A percentile compares a stretch with the other conserved stretches of the same genome.
Conservation (phyloP, 306 rosid species). For the Castanea sativa region DNA sequence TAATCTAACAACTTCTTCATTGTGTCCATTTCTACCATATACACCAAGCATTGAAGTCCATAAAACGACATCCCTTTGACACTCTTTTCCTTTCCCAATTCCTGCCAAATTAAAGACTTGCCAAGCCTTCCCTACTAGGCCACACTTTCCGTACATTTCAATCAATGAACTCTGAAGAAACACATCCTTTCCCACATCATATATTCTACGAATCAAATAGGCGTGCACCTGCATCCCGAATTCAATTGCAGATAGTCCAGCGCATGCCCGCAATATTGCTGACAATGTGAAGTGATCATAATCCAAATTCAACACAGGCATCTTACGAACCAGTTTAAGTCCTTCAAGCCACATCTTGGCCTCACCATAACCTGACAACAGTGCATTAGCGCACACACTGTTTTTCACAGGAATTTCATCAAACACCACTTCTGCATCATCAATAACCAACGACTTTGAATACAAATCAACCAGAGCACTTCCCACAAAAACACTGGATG, state of each 20-base stretch:
- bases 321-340: constrained; percentile 51
- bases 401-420: constrained; percentile 74
- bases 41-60: constrained; percentile 84
- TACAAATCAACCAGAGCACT: constrained; percentile 63
- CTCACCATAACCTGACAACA: constrained; percentile 58
- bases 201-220: constrained; percentile 39
- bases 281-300: constrained; percentile 66
- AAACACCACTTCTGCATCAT: constrained; percentile 57
- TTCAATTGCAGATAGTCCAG: constrained; percentile 60
- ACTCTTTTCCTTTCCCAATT: constrained; percentile 32
- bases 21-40: constrained; percentile 60
- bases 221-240: constrained; percentile 67
- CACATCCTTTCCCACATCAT: constrained; percentile 47
- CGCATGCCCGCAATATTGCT: constrained; percentile 59
- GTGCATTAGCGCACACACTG: constrained; percentile 70
- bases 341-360: constrained; percentile 56
- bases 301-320: constrained; percentile 52
- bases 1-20: constrained; percentile 51
- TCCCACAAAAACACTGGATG: constrained; percentile 66
- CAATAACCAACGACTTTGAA: constrained; percentile 35
- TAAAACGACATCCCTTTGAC: constrained; percentile 54
- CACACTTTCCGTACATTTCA: constrained; percentile 84
- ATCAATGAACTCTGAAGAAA: constrained; percentile 60
- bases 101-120: constrained; percentile 53
- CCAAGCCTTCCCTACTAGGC: constrained; percentile 58